Conservation (phyloP, 1,284 basidiomycete genomes). For the Waitea zeae region DNA sequence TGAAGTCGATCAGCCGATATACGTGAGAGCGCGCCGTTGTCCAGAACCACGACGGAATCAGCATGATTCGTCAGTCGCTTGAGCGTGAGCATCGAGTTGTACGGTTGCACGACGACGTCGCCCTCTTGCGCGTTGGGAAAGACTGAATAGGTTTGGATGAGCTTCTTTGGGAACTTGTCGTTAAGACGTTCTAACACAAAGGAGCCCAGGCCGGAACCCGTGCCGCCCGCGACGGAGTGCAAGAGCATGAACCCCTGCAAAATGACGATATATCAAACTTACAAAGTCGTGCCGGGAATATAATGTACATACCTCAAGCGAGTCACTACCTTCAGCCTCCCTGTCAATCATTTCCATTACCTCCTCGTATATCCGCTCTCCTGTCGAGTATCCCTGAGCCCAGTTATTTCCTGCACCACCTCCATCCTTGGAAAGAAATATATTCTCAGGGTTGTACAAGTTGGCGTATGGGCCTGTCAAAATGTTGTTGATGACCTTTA, state of each 20-base stretch:
- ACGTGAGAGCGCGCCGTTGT: conserved; percentile 86
- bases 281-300: neutral
- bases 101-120: conserved; percentile 96
- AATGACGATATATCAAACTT: neutral
- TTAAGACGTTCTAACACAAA: conserved; percentile 92
- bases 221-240: conserved; percentile 98
- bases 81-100: conserved; percentile 90
- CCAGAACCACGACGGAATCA: conserved; percentile 93
- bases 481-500: conserved; percentile 91
- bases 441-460: conserved; percentile 97
- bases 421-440: conserved; percentile 88
- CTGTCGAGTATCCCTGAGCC: conserved; percentile 87
- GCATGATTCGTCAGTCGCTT: conserved; percentile 94
- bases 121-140: conserved; percentile 88
- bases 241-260: conserved; percentile 93
- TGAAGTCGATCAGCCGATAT: conserved; percentile 89
- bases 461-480: conserved; percentile 82
- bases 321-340: conserved; percentile 97
- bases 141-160: conserved; percentile 98
- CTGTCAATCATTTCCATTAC: conserved; percentile 99
- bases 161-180: conserved; percentile 97
- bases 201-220: conserved; percentile 94
- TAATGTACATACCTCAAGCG: conserved; percentile 62
- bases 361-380: conserved; percentile 89
- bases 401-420: conserved; percentile 99